Evolutionary conservation across 371 early-diverging fungal species (phyloP).

Genomic region (Dichotomocladium elegans): DNA sequence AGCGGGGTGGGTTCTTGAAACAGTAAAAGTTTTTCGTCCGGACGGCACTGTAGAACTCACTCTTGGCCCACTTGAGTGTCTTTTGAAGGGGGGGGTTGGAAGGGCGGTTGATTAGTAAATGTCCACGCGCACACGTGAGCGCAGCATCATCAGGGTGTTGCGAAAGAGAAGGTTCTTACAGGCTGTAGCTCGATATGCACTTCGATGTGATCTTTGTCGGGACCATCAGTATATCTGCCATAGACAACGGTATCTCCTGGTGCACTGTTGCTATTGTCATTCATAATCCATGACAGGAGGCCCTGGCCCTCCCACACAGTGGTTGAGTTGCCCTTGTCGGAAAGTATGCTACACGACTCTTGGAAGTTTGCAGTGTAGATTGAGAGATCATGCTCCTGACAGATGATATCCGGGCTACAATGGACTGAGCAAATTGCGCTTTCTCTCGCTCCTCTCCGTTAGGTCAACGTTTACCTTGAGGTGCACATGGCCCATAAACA

Average conservation of each 20-base stretch:
- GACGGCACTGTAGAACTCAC: constrained; percentile 39
- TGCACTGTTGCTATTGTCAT: constrained; percentile 10
- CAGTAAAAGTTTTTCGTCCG: constrained; percentile 28
- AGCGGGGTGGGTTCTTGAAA: constrained; percentile 16
- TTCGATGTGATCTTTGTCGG: constrained; percentile 17
- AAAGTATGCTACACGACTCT: constrained; percentile 23
- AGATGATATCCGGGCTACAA: constrained; percentile 44
- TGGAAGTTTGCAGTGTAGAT: constrained; percentile 42
- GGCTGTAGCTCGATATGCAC: constrained; percentile 37
- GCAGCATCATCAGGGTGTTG: neutral
- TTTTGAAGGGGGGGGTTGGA: too few species aligned
- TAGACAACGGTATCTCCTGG: constrained; percentile 11
- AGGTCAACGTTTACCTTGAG: constrained; percentile 30
- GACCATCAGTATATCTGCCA: constrained; percentile 20
- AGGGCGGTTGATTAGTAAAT: too few species aligned
- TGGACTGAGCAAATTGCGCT: constrained; percentile 1
- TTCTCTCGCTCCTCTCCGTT: constrained; percentile 8
- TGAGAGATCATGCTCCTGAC: constrained; percentile 41
- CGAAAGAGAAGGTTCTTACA: constrained; percentile 17
- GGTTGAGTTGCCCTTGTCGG: constrained; percentile 6
- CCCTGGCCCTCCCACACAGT: constrained; percentile 48
- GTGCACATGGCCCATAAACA: constrained; percentile 44
- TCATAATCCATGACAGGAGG: constrained; percentile 36
- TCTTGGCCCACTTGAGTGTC: constrained; percentile 38
- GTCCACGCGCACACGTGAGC: constrained; percentile 5